phyloP scores from a whole-genome alignment of 371 early-diverging fungal genomes.

The Choanephora cucurbitarum region DNA sequence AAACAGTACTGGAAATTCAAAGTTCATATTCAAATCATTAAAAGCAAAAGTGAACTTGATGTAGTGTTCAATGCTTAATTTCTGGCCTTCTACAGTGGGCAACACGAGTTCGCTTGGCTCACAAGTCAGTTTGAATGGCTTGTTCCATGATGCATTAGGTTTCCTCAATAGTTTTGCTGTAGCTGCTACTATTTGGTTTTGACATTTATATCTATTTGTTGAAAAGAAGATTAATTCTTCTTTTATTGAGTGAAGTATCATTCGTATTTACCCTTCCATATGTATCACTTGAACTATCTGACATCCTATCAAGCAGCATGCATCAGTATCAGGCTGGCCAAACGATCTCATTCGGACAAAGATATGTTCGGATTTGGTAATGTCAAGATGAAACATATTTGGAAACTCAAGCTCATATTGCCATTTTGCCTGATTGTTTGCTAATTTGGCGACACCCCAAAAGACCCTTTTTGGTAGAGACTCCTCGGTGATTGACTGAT shows the following conservation, averaged over 20 bases:
- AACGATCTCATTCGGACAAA: slow-evolving; percentile 14
- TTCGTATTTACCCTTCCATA: slow-evolving; percentile 11
- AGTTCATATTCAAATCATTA: neutral
- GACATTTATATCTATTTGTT: slow-evolving; percentile 1
- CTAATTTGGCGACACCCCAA: slow-evolving; percentile 24
- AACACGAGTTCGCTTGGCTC: slow-evolving; percentile 1
- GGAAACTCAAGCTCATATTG: slow-evolving; percentile 28
- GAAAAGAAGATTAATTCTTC: neutral
- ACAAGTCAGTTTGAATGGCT: slow-evolving; percentile 15
- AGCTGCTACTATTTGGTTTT: slow-evolving; percentile 15
- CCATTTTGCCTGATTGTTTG: slow-evolving; percentile 13
- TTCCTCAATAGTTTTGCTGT: slow-evolving; percentile 10
- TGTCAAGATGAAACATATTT: slow-evolving; percentile 5
- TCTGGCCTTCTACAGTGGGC: slow-evolving; percentile 13
- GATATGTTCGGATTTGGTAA: neutral
- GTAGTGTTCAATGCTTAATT: slow-evolving; percentile 7
- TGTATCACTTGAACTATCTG: slow-evolving; percentile 18
- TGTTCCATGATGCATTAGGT: slow-evolving; percentile 19
- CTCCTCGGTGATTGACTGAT: slow-evolving; percentile 1
- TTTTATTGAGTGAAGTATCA: too few relatives aligned
- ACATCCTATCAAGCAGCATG: slow-evolving; percentile 17
- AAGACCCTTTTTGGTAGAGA: slow-evolving; percentile 14
- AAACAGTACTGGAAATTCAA: slow-evolving; percentile 14
- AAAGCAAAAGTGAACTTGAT: slow-evolving; percentile 9
- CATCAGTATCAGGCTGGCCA: neutral